Evolutionary conservation across 352 stramenopile species (phyloP).

Genomic region (Pythium sp.): DNA sequence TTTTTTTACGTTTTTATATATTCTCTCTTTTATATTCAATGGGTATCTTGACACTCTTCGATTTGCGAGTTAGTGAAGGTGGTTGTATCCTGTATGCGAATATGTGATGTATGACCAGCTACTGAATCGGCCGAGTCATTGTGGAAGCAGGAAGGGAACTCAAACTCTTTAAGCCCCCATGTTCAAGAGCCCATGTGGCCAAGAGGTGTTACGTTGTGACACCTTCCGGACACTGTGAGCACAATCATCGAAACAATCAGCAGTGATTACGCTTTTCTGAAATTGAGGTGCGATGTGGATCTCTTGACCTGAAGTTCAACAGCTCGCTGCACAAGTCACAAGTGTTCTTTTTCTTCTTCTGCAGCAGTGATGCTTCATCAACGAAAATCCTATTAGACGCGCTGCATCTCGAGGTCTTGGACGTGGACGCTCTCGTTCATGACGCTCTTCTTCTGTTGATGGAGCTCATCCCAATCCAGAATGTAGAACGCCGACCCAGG

Average conservation of each 20-base stretch:
- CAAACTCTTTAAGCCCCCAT: no score
- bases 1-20: slow-evolving; percentile 13
- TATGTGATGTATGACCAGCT: not conserved
- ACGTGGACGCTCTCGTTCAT: not conserved
- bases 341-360: not conserved
- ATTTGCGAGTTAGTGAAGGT: not conserved
- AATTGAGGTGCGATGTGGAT: not conserved
- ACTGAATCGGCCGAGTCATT: not conserved
- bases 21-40: slow-evolving; percentile 4
- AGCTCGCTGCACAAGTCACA: not conserved
- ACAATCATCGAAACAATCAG: not conserved
- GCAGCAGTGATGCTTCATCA: not conserved
- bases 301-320: not conserved
- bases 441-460: not conserved
- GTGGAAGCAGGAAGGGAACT: not conserved
- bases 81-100: not conserved
- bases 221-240: not conserved
- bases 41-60: not conserved
- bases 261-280: not conserved
- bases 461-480: not conserved
- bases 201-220: not conserved
- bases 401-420: slow-evolving; percentile 9
- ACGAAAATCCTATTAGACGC: not conserved
- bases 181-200: not conserved
- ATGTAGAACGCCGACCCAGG: not conserved